Base-by-base conservation (phyloP, 331 rosid species). In the Saraca asoca region DNA sequence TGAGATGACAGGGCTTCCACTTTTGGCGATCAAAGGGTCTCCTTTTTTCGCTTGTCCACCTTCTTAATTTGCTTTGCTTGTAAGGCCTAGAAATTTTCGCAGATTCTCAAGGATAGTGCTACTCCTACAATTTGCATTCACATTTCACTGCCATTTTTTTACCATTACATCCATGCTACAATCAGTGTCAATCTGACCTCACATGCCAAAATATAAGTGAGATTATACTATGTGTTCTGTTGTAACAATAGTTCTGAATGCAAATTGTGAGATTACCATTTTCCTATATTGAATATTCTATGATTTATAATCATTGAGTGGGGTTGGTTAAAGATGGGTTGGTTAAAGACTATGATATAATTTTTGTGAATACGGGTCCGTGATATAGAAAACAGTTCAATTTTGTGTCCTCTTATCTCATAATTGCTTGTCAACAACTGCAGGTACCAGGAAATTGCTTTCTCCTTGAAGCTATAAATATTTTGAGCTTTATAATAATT, bases 391-490 rank as follows among this genome's bases (percentile, higher is more conserved):
- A 55, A 41, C 42, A 55, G 49, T 51, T 46, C 50, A 24, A 20
- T 46, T 38, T 42, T 69, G 45, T 45, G 38, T 41, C 37, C 29
- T 10, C 13, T 64, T 35, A 12, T 42, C 71, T 70, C 33, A 45
- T 44, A 57, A 12, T 77, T 64, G 24, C 35, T 37, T 17, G 37
- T 71, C 58, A 46, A 61, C 73, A 75, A 44, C 57, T 83, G 82
- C 88, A 85, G 95, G 82, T 69, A 59, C 68, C 58, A 56, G 61
- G 76, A 62, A 62, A 78, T 52, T 65, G 55, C 62, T 34, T 75
- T 81, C 37, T 53, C 15, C 49, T 75, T 62, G 80, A 81, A 71
- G 72, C 85, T 70, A 29, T 55, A 68, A 60, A 46, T 56, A 54
- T 42, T 65, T 58, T 50, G 43, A 68, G 75, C 31, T 57, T 44